Evolutionary conservation across 179 eudicot species (phyloP).

Genomic region (Silene vulgaris): DNA sequence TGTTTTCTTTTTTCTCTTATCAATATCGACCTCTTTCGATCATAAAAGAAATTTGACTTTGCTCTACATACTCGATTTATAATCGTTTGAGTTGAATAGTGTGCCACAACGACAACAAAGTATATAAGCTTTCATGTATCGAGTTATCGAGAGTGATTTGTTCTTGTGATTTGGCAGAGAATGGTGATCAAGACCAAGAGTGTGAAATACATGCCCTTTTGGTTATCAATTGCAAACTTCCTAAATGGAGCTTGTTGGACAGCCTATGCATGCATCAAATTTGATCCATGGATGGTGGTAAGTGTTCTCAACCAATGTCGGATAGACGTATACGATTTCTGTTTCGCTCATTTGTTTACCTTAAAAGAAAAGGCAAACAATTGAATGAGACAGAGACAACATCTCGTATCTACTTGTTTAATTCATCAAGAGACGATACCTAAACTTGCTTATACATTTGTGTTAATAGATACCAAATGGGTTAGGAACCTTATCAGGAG

Average conservation of each 20-base stretch:
- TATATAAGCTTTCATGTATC: too few relatives aligned
- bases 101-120: too few relatives aligned
- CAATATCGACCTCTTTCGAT: background rate
- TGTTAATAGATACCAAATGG: slow-evolving; percentile 33
- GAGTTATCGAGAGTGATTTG: too few relatives aligned
- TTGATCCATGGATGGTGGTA: slow-evolving; percentile 56
- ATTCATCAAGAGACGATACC: background rate
- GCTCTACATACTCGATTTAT: too few relatives aligned
- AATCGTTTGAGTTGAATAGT: too few relatives aligned
- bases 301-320: slow-evolving; percentile 6
- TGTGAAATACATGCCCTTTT: slow-evolving; percentile 70
- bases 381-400: too few relatives aligned
- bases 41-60: background rate
- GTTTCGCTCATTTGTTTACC: background rate
- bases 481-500: slow-evolving; percentile 28
- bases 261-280: slow-evolving; percentile 42
- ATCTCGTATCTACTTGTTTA: too few relatives aligned
- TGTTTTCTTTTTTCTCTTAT: background rate
- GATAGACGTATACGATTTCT: too few relatives aligned
- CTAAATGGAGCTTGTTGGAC: slow-evolving; percentile 50
- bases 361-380: too few relatives aligned
- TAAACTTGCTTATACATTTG: background rate
- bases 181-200: slow-evolving; percentile 55
- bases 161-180: slow-evolving; percentile 26
- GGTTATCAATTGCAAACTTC: slow-evolving; percentile 48